Conservation (phyloP, 257 asterid species). For the Solanum ossicruentum region DNA sequence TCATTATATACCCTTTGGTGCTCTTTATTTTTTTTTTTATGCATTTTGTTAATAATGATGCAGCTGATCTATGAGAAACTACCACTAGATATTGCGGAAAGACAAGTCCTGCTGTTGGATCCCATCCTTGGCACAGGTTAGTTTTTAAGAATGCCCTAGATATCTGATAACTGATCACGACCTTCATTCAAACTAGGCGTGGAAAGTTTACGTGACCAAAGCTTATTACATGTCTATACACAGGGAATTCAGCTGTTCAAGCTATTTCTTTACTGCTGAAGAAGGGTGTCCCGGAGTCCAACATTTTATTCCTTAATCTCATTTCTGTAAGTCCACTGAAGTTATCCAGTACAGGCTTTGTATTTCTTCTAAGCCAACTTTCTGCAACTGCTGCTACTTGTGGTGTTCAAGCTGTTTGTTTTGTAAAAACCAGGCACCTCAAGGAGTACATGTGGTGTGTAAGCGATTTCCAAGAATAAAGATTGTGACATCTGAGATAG, state of each 20-base stretch:
- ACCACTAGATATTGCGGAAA: conserved; percentile 80
- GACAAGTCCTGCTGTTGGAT: conserved; percentile 89
- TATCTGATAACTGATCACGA: neutral
- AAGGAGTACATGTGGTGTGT: conserved; percentile 92
- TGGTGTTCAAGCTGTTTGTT: neutral
- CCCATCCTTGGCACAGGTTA: conserved; percentile 97
- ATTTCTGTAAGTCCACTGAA: conserved; percentile 55
- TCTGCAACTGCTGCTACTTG: neutral
- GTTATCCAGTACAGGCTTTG: neutral
- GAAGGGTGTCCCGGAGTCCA: conserved; percentile 94
- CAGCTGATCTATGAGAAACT: conserved; percentile 95
- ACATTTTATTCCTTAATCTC: conserved; percentile 92
- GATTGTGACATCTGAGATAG: conserved; percentile 99
- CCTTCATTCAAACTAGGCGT: neutral
- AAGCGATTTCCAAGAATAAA: conserved; percentile 79
- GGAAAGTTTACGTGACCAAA: neutral
- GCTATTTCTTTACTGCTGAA: conserved; percentile 74
- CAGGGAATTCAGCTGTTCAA: conserved; percentile 95
- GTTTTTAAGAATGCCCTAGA: neutral
- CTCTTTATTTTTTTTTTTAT: neutral
- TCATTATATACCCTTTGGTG: neutral
- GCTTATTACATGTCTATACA: neutral
- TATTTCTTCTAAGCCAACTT: neutral
- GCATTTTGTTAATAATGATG: neutral
- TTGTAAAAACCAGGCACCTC: conserved; percentile 65